These are phyloP conservation scores for Asterophora parasitica DNA, from an alignment of 768 basidiomycete genomes.

Conservation along the genomic window DNA sequence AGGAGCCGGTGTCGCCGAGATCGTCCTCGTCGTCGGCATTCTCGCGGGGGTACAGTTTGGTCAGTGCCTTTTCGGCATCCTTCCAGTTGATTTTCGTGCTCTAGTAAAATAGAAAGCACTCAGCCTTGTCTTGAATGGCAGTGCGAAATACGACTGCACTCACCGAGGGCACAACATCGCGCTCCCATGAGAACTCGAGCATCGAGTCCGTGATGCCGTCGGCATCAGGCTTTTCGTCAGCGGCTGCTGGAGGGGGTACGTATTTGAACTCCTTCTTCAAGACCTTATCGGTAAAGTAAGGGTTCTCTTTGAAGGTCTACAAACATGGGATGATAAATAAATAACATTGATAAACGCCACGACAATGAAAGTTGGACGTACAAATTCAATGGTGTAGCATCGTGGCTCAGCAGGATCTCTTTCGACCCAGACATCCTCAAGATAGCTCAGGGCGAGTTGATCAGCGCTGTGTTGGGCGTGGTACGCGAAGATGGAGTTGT, in stretches of 20 bases:
- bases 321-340: constrained; percentile 6
- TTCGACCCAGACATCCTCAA: constrained; percentile 82
- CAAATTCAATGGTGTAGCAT: constrained; percentile 85
- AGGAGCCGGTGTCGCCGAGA: constrained; percentile 66
- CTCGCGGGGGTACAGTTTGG: constrained; percentile 71
- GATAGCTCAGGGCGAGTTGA: constrained; percentile 73
- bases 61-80: constrained; percentile 67
- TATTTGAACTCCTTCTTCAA: constrained; percentile 83
- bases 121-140: constrained; percentile 4
- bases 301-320: constrained; percentile 84
- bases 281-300: constrained; percentile 70
- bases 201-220: constrained; percentile 75
- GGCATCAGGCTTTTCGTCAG: constrained; percentile 56
- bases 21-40: constrained; percentile 59
- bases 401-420: constrained; percentile 72
- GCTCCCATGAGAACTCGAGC: constrained; percentile 79
- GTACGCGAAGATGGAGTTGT: constrained; percentile 57
- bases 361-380: constrained; percentile 38
- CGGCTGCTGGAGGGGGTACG: constrained; percentile 46
- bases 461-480: constrained; percentile 73
- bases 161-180: constrained; percentile 66
- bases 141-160: constrained; percentile 14
- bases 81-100: constrained; percentile 77
- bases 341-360: neutral
- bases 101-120: constrained; percentile 31